Conservation (phyloP, 345 rosid genomes). For the Erysimum cheiranthoides region DNA sequence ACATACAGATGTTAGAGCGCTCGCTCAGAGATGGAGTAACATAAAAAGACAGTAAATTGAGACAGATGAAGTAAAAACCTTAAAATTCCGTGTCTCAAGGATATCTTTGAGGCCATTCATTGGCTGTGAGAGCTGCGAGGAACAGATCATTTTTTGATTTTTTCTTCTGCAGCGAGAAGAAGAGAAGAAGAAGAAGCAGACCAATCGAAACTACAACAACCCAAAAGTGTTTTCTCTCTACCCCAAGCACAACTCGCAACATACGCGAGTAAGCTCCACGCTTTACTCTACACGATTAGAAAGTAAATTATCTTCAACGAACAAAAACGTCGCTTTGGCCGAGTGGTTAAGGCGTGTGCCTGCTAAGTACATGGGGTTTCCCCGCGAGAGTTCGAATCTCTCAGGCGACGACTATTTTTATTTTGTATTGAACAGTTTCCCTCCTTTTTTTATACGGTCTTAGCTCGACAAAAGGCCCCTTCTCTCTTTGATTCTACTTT, state of each 20-base stretch:
- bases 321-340: slow-evolving; percentile 52
- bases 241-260: slow-evolving; percentile 4
- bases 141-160: slow-evolving; percentile 40
- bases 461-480: not conserved
- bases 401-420: slow-evolving; percentile 57
- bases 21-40: not conserved
- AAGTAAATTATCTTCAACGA: too few relatives aligned
- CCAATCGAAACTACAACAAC: not conserved
- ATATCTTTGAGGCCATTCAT: slow-evolving; percentile 67
- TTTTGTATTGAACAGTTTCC: not conserved
- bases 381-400: slow-evolving; percentile 86
- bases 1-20: not conserved
- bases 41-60: not conserved
- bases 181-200: not conserved
- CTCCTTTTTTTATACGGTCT: not conserved
- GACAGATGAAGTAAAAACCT: slow-evolving; percentile 53
- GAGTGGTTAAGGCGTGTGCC: slow-evolving; percentile 76
- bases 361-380: slow-evolving; percentile 71
- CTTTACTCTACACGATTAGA: not conserved
- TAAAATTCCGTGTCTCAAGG: slow-evolving; percentile 75
- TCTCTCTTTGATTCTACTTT: not conserved
- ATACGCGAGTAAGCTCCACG: slow-evolving; percentile 25
- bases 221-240: not conserved
- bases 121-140: slow-evolving; percentile 55
- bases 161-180: not conserved